Evolutionary conservation across 176 grass and related monocot genomes (phyloP).

Genomic region (Dactylis glomerata): DNA sequence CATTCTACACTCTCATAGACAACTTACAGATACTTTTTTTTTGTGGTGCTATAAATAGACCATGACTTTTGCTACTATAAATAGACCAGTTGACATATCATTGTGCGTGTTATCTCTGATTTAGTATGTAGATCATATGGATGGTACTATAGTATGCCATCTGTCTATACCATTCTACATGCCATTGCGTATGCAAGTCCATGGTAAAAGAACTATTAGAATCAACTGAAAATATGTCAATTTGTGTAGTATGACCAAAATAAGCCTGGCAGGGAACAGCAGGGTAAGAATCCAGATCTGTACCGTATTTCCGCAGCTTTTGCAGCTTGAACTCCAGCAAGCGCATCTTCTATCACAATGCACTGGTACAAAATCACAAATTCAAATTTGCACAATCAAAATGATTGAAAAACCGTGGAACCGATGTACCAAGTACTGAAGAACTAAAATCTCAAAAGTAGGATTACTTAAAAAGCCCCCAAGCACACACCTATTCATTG

Average conservation of each 20-base stretch:
- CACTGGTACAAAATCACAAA: conserved; percentile 50
- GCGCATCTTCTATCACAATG: conserved; percentile 97
- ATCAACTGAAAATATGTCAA: conserved; percentile 19
- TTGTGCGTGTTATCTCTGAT: neutral
- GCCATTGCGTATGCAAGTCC: conserved; percentile 1
- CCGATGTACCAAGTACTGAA: neutral
- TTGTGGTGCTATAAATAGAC: neutral
- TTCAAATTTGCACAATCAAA: conserved; percentile 18
- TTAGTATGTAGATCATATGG: neutral
- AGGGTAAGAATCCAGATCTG: conserved; percentile 5
- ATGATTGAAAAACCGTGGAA: neutral
- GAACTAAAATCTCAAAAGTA: neutral
- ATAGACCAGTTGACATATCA: neutral
- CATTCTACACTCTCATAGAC: neutral
- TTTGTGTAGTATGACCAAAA: conserved; percentile 16
- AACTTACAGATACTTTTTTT: neutral
- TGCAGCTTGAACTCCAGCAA: conserved; percentile 97
- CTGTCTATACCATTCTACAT: neutral
- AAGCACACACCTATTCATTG: neutral
- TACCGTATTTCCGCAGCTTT: conserved; percentile 91
- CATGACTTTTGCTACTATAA: neutral
- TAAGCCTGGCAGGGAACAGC: conserved; percentile 5
- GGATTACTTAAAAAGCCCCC: neutral
- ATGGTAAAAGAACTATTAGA: conserved; percentile 3
- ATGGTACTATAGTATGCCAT: neutral